Evolutionary conservation across 805 yeast genomes (phyloP), one percentile per base, ranked within the genome.

Genomic region (Candida namnaoensis): DNA sequence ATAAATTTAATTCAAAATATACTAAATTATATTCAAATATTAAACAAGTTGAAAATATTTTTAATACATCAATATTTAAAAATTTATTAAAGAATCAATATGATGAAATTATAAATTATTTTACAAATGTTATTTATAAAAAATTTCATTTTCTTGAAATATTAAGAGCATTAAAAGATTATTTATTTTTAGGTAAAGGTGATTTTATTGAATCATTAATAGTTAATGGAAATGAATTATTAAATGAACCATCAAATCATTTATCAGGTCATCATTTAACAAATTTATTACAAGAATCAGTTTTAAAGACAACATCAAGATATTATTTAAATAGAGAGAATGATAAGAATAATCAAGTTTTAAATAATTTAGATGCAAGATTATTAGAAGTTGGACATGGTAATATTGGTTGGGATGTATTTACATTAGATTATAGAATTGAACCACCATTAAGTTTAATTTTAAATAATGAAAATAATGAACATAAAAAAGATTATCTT

Each of bases 331-430:
- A 62, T 35, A 30, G 33, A 12, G 33, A 30, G 11, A 58, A 60
- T 32, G 52, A 61, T 1, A 69, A 65, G 24, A 47, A 50, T 2
- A 65, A 60, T 3, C 64, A 58, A 14, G 68, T 75, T 9, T 56
- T 75, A 11, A 64, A 71, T 36, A 62, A 85, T 39, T 56, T 91
- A 11, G 98, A 93, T 65, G 96, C 96, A 0, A 68, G 96, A 37
- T 69, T 90, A 23, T 66, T 90, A 38, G 88, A 83, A 44, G 62
- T 82, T 38, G 80, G 80, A 4, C 86, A 81, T 49, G 82, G 87
- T 0, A 76, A 79, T 27, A 62, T 77, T 39, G 96, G 96, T 1
- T 90, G 96, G 96, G 95, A 90, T 55, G 88, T 85, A 2, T 90
- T 91, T 57, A 87, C 96, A 0, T 64, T 90, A 33, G 97, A 88